phyloP scores from a whole-genome alignment of 306 rosid species.

The Cicer judaicum region DNA sequence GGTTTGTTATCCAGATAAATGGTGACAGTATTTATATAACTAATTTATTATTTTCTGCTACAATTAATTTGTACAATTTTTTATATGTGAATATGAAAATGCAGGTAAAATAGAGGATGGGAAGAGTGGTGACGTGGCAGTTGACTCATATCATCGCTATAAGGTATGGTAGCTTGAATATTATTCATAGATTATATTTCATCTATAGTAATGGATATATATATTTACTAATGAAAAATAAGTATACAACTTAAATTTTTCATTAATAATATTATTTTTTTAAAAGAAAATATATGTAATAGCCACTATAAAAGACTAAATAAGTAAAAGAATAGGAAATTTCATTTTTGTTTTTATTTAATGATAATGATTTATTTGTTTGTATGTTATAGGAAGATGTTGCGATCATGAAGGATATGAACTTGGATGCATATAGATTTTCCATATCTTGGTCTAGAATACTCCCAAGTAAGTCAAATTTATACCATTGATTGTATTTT shows the following conservation, averaged over 20 bases:
- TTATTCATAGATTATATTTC: too few relatives aligned
- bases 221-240: too few relatives aligned
- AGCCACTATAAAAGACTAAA: too few relatives aligned
- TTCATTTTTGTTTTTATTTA: neutral
- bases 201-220: too few relatives aligned
- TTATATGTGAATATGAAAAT: neutral
- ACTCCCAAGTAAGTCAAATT: constrained; percentile 56
- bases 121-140: constrained; percentile 45
- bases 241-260: too few relatives aligned
- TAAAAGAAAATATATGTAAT: too few relatives aligned
- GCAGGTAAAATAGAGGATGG: constrained; percentile 50
- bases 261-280: too few relatives aligned
- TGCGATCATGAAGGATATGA: constrained; percentile 62
- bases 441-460: constrained; percentile 81
- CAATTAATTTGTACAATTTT: too few relatives aligned
- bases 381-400: constrained; percentile 59
- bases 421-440: constrained; percentile 66
- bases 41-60: too few relatives aligned
- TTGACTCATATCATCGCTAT: constrained; percentile 53
- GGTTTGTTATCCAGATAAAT: neutral
- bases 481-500: neutral
- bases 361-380: neutral
- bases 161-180: constrained; percentile 29
- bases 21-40: too few relatives aligned
- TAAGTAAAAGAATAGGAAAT: too few relatives aligned